Evolutionary conservation across 2,329 filamentous ascomycete genomes (phyloP).

Genomic region (Aureobasidium sp.): DNA sequence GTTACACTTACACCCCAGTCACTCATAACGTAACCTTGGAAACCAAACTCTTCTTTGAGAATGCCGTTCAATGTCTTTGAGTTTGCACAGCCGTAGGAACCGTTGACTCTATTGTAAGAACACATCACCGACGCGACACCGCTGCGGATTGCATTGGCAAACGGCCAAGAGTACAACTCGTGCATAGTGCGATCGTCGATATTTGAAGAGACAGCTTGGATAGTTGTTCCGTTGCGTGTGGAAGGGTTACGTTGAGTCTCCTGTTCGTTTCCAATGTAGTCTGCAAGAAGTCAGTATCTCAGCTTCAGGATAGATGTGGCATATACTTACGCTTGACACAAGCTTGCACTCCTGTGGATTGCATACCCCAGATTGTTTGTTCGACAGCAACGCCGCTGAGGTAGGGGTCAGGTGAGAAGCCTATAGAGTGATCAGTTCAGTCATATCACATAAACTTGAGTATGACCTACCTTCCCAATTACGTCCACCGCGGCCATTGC

Average conservation of each 20-base stretch:
- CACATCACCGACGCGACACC: slow-evolving; percentile 78
- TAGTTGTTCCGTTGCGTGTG: slow-evolving; percentile 23
- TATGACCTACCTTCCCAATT: slow-evolving; percentile 24
- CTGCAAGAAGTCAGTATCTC: neutral
- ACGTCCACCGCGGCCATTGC: slow-evolving; percentile 17
- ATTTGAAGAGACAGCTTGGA: slow-evolving; percentile 26
- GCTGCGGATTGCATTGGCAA: slow-evolving; percentile 58
- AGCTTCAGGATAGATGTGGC: slow-evolving; percentile 19
- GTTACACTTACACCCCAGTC: slow-evolving; percentile 51
- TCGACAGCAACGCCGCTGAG: slow-evolving; percentile 37
- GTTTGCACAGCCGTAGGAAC: slow-evolving; percentile 59
- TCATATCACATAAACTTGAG: slow-evolving; percentile 22
- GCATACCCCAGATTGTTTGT: slow-evolving; percentile 37
- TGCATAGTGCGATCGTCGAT: slow-evolving; percentile 55
- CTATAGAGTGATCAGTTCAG: slow-evolving; percentile 35
- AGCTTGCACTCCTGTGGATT: slow-evolving; percentile 35
- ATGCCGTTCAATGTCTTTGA: slow-evolving; percentile 71
- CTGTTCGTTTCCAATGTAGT: slow-evolving; percentile 48
- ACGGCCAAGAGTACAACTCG: slow-evolving; percentile 58
- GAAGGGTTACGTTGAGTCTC: slow-evolving; percentile 34
- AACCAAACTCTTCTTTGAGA: slow-evolving; percentile 74
- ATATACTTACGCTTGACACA: slow-evolving; percentile 37
- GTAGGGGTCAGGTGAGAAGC: slow-evolving; percentile 43
- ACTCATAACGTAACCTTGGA: slow-evolving; percentile 68
- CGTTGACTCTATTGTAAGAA: slow-evolving; percentile 52